Evolutionary conservation across 2,329 filamentous ascomycete species (phyloP).

Genomic region (Cercospora janseana): DNA sequence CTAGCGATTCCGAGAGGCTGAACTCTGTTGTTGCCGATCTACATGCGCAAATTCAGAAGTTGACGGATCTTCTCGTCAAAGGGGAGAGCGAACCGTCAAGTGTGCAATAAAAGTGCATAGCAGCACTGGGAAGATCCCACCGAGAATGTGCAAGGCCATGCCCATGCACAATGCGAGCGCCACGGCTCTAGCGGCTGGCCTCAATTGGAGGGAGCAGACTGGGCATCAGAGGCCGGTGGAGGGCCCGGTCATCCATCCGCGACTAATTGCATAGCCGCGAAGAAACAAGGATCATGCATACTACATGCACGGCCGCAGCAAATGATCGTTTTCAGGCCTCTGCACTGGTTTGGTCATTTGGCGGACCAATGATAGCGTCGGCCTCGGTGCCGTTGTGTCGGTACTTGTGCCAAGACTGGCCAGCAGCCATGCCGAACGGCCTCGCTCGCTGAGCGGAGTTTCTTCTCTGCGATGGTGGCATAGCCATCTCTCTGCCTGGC

Average conservation of each 20-base stretch:
- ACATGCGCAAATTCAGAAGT: slow-evolving; percentile 23
- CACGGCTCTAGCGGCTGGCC: slow-evolving; percentile 2
- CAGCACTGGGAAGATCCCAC: slow-evolving; percentile 12
- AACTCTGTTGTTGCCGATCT: slow-evolving; percentile 27
- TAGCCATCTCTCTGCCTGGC: slow-evolving; percentile 23
- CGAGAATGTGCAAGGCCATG: slow-evolving; percentile 8
- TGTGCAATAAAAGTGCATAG: slow-evolving; percentile 9
- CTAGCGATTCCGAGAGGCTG: slow-evolving; percentile 21
- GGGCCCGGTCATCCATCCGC: slow-evolving; percentile 12
- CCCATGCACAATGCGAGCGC: slow-evolving; percentile 4
- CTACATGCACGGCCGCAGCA: slow-evolving; percentile 9
- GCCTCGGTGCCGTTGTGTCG: slow-evolving; percentile 11
- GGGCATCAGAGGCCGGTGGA: slow-evolving; percentile 11
- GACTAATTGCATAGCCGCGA: slow-evolving; percentile 19
- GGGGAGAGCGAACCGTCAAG: slow-evolving; percentile 10
- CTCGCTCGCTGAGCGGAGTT: slow-evolving; percentile 14
- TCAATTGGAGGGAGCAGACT: slow-evolving; percentile 11
- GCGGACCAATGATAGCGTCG: slow-evolving; percentile 11
- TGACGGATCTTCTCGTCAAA: slow-evolving; percentile 22
- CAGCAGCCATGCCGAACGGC: slow-evolving; percentile 11
- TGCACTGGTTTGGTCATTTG: slow-evolving; percentile 9
- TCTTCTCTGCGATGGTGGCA: slow-evolving; percentile 15
- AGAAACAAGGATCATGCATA: slow-evolving; percentile 15
- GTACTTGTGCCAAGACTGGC: slow-evolving; percentile 15
- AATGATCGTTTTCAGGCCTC: slow-evolving; percentile 8